A percentile compares a stretch with the other conserved stretches of the same genome.
Conservation (phyloP, 257 asterid species). For the Nicotiana benthamiana region DNA sequence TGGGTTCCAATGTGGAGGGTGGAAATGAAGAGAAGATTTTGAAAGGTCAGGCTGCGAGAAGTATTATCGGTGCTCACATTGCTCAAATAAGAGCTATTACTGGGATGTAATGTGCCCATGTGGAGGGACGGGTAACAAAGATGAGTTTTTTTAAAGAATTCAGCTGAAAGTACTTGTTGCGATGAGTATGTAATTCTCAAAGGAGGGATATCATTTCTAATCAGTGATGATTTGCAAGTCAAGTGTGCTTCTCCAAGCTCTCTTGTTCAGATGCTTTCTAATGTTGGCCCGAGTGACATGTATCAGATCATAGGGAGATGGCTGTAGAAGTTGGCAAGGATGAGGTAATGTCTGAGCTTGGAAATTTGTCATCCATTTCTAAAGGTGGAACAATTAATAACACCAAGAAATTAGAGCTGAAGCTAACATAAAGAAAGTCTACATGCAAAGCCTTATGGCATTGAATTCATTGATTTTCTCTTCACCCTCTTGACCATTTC, state of each 20-base stretch:
- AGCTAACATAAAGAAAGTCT: not conserved
- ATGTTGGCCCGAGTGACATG: not conserved
- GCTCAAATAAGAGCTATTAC: not conserved
- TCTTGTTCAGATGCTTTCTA: not conserved
- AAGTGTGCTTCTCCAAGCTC: not conserved
- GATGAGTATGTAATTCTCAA: not conserved
- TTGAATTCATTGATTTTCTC: slow-evolving; percentile 3
- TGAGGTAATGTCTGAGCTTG: not conserved
- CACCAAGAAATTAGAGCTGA: not conserved
- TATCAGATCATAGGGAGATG: no score
- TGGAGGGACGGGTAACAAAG: not conserved
- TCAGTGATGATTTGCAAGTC: not conserved
- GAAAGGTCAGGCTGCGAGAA: not conserved
- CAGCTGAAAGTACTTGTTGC: not conserved
- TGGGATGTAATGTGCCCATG: not conserved
- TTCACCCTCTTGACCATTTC: slow-evolving; percentile 9
- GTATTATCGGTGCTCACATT: not conserved
- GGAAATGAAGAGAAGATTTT: not conserved
- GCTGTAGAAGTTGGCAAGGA: no score
- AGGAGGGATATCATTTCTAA: not conserved
- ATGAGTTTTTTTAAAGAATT: not conserved
- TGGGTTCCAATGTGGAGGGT: not conserved
- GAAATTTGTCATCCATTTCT: not conserved
- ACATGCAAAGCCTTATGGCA: not conserved
- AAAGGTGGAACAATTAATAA: no score